Evolutionary conservation across 2,329 filamentous ascomycete genomes (phyloP), one percentile per base, ranked within the genome.

Genomic region (Botryotinia convoluta): DNA sequence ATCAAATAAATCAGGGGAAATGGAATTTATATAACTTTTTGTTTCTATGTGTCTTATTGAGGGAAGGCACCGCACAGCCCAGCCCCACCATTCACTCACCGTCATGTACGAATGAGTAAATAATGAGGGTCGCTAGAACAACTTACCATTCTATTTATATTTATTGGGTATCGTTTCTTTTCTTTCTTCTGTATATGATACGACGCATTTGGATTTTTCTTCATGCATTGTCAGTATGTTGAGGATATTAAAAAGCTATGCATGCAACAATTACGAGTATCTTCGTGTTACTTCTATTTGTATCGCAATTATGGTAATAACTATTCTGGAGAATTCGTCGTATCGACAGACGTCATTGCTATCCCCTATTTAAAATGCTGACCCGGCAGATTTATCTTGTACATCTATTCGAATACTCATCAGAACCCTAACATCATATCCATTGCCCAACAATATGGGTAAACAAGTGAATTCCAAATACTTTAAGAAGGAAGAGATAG

Each of bases 61-160:
- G 8, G 48, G 64, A 68, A 51, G 60, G 61, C 32, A 57, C 62
- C 69, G 71, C 65, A 74, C 72, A 77, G 76, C 74, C 74, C 77
- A 75, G 77, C 77, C 74, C 78, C 78, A 72, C 78, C 74, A 75
- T 73, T 65, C 69, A 71, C 67, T 74, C 73, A 75, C 72, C 69
- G 45, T 67, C 51, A 67, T 48, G 8, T 32, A 63, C 39, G n/a
- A 29, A 29, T 18, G 9, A n/a, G 39, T 45, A 39, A 51, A 54
- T 37, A 37, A 39, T 54, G 22, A 65, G 63, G 29, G 63, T 76
- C 69, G 72, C 73, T 71, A 74, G 72, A 67, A 65, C 65, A 59
- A 71, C 74, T 26, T 35, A 61, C 35, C 37, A 62, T 62, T 62
- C 60, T 42, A 42, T 62, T 62, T 62, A 62, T 62, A n/a, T 39